Evolutionary conservation across 371 early-diverging fungal species (phyloP).

Genomic region (Nosema granulosis): DNA sequence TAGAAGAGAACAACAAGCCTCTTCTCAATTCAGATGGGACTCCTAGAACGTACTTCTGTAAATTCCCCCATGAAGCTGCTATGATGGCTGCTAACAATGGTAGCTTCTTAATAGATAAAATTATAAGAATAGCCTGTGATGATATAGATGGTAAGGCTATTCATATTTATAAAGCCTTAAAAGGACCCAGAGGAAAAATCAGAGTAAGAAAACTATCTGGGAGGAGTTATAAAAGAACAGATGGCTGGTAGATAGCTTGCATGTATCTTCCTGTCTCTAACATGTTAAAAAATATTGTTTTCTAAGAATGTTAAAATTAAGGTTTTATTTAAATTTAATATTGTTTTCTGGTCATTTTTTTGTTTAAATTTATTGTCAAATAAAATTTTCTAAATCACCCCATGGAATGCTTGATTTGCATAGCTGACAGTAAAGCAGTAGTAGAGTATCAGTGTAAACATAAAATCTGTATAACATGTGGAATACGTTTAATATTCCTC

Average conservation of each 20-base stretch:
- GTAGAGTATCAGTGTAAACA: slow-evolving; percentile 56
- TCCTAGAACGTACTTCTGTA: neutral
- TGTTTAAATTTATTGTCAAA: neutral
- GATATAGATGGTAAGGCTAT: neutral
- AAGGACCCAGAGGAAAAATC: neutral
- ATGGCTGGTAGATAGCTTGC: neutral
- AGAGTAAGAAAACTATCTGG: slow-evolving; percentile 3
- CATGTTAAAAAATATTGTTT: neutral
- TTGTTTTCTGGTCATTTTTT: neutral
- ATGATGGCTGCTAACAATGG: slow-evolving; percentile 25
- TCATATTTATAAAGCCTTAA: neutral
- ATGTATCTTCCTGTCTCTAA: no score
- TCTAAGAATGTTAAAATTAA: neutral
- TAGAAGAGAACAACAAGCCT: slow-evolving; percentile 31
- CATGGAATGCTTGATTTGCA: slow-evolving; percentile 61
- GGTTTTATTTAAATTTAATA: neutral
- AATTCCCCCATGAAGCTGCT: slow-evolving; percentile 52
- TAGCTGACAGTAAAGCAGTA: neutral
- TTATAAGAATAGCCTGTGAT: neutral
- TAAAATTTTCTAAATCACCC: slow-evolving; percentile 17
- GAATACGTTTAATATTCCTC: slow-evolving; percentile 40
- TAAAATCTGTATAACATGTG: slow-evolving; percentile 51
- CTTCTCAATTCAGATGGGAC: slow-evolving; percentile 10
- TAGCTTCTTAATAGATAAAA: neutral
- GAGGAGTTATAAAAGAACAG: neutral